Evolutionary conservation across 805 yeast genomes (phyloP).

Genomic region (Pichia nanzhaoensis): DNA sequence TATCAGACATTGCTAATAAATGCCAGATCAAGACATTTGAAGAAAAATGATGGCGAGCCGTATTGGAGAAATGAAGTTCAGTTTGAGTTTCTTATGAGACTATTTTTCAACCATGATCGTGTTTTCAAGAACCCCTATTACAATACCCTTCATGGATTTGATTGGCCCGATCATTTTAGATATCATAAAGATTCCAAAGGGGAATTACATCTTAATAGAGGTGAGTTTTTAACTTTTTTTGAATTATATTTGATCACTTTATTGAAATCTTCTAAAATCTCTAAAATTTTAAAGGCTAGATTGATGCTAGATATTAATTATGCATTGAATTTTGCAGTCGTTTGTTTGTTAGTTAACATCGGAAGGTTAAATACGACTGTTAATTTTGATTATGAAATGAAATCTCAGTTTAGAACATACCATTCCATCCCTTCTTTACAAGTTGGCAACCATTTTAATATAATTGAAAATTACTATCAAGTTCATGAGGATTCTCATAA

Average conservation of each 20-base stretch:
- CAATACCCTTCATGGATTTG: slow-evolving; percentile 30
- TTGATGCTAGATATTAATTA: slow-evolving; percentile 50
- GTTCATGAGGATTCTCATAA: slow-evolving; percentile 5
- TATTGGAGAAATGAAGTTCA: slow-evolving; percentile 86
- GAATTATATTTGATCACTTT: slow-evolving; percentile 77
- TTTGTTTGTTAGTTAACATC: slow-evolving; percentile 76
- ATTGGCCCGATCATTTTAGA: slow-evolving; percentile 31
- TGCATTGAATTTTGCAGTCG: slow-evolving; percentile 30
- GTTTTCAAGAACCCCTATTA: slow-evolving; percentile 64
- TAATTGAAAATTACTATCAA: slow-evolving; percentile 24
- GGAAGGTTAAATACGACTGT: slow-evolving; percentile 95
- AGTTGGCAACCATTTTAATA: slow-evolving; percentile 43
- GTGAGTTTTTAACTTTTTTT: slow-evolving; percentile 62
- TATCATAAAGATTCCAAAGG: slow-evolving; percentile 22
- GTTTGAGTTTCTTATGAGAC: slow-evolving; percentile 59
- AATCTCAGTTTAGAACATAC: slow-evolving; percentile 84
- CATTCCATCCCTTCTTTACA: slow-evolving; percentile 91
- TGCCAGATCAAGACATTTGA: slow-evolving; percentile 49
- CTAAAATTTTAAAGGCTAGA: slow-evolving; percentile 76
- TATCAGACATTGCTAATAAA: slow-evolving; percentile 27
- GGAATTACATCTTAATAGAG: slow-evolving; percentile 20
- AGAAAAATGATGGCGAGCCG: slow-evolving; percentile 89
- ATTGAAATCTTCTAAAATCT: slow-evolving; percentile 76
- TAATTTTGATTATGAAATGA: slow-evolving; percentile 92
- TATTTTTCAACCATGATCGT: slow-evolving; percentile 56